Percentiles rank a stretch among this genome's conserved stretches.
These are phyloP conservation scores for Aspergillus flavus DNA, from an alignment of 2,329 filamentous ascomycete species.

Conservation along the genomic window DNA sequence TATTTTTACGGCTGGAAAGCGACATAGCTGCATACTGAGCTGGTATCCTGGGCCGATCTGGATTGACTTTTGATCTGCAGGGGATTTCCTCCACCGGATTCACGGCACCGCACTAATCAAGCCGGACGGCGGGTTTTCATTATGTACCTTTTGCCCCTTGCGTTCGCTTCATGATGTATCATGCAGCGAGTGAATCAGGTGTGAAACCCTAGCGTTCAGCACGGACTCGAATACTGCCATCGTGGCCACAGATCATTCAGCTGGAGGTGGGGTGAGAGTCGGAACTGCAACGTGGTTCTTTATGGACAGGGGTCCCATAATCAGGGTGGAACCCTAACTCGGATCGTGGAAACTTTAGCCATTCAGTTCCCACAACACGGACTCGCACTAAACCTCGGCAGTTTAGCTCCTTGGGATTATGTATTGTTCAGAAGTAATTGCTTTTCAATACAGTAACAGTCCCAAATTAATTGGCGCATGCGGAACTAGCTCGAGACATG, in stretches of 20 bases:
- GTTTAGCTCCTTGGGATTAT: too few species aligned
- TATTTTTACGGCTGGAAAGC: neutral
- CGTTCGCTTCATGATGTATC: neutral
- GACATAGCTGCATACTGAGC: neutral
- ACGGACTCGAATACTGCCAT: neutral
- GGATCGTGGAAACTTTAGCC: neutral
- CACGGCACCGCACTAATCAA: neutral
- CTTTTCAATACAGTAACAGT: too few species aligned
- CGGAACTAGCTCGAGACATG: neutral
- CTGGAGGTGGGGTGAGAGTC: too few species aligned
- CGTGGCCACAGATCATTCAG: neutral
- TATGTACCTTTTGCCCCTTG: neutral
- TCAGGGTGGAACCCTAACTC: neutral
- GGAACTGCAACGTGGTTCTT: neutral
- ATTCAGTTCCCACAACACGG: too few species aligned
- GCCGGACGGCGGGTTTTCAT: neutral
- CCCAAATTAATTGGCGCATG: neutral
- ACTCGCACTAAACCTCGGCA: too few species aligned
- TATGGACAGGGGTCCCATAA: too few species aligned
- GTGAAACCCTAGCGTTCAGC: neutral
- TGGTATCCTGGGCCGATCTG: neutral
- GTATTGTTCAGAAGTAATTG: too few species aligned
- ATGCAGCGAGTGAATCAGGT: neutral
- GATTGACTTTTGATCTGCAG: neutral
- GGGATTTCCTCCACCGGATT: neutral